These are phyloP conservation scores for Pulveroboletus sp. DNA, from an alignment of 768 basidiomycete species.

Conservation along the genomic window DNA sequence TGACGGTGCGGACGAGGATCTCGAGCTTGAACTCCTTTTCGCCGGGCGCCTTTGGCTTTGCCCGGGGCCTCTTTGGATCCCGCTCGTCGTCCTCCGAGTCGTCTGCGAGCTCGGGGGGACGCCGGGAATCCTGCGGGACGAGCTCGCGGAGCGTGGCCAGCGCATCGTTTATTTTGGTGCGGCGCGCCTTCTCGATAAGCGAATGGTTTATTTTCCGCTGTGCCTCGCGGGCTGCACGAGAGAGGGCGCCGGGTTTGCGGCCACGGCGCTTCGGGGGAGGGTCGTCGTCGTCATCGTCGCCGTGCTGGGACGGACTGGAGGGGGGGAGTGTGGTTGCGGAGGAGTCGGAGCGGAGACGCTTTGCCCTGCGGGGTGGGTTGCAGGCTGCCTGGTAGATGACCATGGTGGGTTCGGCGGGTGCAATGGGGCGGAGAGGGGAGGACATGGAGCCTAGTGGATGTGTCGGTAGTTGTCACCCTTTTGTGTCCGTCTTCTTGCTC, in stretches of 20 bases:
- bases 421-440: constrained; percentile 24
- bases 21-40: constrained; percentile 93
- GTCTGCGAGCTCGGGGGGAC: constrained; percentile 22
- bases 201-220: constrained; percentile 92
- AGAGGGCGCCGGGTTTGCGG: constrained; percentile 65
- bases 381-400: constrained; percentile 35
- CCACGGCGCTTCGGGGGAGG: constrained; percentile 58
- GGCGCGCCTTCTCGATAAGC: constrained; percentile 87
- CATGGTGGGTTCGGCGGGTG: constrained; percentile 17
- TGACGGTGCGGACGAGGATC: constrained; percentile 78
- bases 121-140: constrained; percentile 60
- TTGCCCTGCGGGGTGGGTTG: constrained; percentile 46
- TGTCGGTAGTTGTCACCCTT: no score
- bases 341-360: constrained; percentile 34
- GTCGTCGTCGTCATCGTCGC: constrained; percentile 23
- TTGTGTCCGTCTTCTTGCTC: constrained; percentile 8
- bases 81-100: constrained; percentile 33
- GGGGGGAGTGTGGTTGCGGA: constrained; percentile 1
- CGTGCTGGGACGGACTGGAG: constrained; percentile 16
- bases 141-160: constrained; percentile 71
- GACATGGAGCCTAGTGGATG: no score
- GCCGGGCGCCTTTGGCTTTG: constrained; percentile 38
- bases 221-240: constrained; percentile 75
- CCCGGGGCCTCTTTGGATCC: constrained; percentile 25
- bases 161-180: constrained; percentile 95